Conservation (phyloP, 768 basidiomycete species). For the Serendipita sp. region DNA sequence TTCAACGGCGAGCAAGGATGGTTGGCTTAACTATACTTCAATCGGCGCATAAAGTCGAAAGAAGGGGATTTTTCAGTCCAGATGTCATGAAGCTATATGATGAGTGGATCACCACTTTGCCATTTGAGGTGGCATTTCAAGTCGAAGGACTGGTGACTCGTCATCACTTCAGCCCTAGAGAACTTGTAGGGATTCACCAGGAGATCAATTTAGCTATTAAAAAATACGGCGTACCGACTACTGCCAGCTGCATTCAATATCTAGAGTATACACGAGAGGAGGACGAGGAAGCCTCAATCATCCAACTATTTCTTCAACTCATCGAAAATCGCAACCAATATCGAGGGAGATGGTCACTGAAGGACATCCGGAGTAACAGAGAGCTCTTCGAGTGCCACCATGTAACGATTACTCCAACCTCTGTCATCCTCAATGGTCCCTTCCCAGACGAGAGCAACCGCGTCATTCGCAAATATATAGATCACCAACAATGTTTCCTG, state of each 20-base stretch:
- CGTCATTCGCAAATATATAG: slow-evolving; percentile 51
- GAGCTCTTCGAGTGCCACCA: slow-evolving; percentile 49
- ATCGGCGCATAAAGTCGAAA: background rate
- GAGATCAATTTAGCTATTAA: background rate
- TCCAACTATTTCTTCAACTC: background rate
- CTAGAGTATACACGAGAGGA: background rate
- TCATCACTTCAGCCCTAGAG: background rate
- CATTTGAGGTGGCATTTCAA: slow-evolving; percentile 1
- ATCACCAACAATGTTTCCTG: slow-evolving; percentile 51
- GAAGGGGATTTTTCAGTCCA: background rate
- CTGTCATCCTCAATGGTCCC: slow-evolving; percentile 61
- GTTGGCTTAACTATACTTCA: background rate
- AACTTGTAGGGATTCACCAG: background rate
- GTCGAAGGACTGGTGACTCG: background rate
- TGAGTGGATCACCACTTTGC: background rate
- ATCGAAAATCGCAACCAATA: background rate
- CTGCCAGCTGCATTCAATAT: background rate
- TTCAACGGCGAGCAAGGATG: background rate
- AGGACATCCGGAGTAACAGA: background rate
- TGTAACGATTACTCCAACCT: slow-evolving; percentile 61
- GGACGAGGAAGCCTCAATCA: background rate
- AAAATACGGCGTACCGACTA: background rate
- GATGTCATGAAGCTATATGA: background rate
- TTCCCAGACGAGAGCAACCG: slow-evolving; percentile 63
- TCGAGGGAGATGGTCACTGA: background rate